Evolutionary conservation across 176 grass and related monocot species (phyloP), one percentile per base, ranked within the genome.

Genomic region (Cymbopogon citratus): DNA sequence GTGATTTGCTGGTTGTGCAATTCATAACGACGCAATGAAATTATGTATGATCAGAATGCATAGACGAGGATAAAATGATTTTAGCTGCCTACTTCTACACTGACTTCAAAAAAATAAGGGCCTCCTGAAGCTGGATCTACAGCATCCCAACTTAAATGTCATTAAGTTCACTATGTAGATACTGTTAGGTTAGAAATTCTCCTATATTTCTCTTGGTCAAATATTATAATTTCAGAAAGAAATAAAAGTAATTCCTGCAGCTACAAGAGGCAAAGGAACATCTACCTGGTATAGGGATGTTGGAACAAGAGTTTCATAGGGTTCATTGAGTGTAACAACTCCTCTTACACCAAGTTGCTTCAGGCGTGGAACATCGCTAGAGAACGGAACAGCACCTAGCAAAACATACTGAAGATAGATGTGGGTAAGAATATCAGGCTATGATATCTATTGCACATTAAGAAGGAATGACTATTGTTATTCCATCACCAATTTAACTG

Each of bases 361-460:
- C 33, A 95, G 59, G 29, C 71, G 85, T 0, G 85, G 93, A 38
- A 95, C 90, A 84, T 95, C 90, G 21, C 81, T 95, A 12, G 90
- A 86, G 81, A 95, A 95, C 0, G 93, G 93, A 69, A 95, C 90
- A 52, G 93, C 93, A 71, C 93, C 93, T 48, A 95, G 83, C 64
- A 95, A 83, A 84, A 95, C 60, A 82, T 86, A 88, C 90, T 95
- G 68, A 26, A 68, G 68, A 85, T 46, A 41, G 33, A 87, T 24
- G 5, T 12, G 18, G 63, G 64, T 54, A 75, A 54, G 29, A 52
- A 65, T 62, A 69, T 46, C 52, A 85, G 74, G 12, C 14, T 13
- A 45, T 14, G 12, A 11, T 38, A 28, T 62, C 12, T 36, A 63
- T 21, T 69, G 45, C 35, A 69, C 1, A 72, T 28, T 72, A 41